Percentiles rank a stretch among this genome's conserved stretches.
These are phyloP conservation scores for Syzygium syzygioides DNA, from an alignment of 441 rosid genomes.

Conservation along the genomic window DNA sequence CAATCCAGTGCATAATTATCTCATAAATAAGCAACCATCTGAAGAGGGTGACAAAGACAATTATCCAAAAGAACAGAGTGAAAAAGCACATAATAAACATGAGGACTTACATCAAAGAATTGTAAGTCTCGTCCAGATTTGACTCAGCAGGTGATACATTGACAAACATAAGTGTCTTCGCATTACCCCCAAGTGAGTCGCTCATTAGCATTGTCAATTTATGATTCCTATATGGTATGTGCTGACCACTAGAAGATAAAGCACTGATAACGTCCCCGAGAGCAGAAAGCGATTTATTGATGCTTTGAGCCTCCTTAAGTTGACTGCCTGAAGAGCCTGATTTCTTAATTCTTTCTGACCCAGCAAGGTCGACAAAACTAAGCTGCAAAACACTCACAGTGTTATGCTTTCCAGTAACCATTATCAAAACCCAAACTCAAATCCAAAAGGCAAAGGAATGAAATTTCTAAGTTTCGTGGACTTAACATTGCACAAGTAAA, in stretches of 20 bases:
- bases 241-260: constrained; percentile 78
- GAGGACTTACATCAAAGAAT: constrained; percentile 64
- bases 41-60: neutral
- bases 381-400: constrained; percentile 34
- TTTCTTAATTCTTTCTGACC: constrained; percentile 91
- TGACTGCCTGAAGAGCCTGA: constrained; percentile 81
- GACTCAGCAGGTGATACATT: constrained; percentile 90
- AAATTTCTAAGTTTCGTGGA: neutral
- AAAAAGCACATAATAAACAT: neutral
- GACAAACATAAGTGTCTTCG: constrained; percentile 96
- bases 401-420: neutral
- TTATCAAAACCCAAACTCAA: neutral
- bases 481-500: neutral
- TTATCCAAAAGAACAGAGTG: neutral
- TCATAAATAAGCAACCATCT: neutral
- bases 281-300: constrained; percentile 93
- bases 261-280: constrained; percentile 96
- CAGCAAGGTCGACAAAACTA: constrained; percentile 97
- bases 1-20: neutral
- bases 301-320: constrained; percentile 95
- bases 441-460: neutral
- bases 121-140: constrained; percentile 88
- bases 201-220: constrained; percentile 96
- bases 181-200: constrained; percentile 98
- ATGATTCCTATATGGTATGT: constrained; percentile 93